A percentile compares a stretch with the other conserved stretches of the same genome.
phyloP scores from a whole-genome alignment of 352 stramenopile genomes.

The Phytopythium cucurbitacearum region DNA sequence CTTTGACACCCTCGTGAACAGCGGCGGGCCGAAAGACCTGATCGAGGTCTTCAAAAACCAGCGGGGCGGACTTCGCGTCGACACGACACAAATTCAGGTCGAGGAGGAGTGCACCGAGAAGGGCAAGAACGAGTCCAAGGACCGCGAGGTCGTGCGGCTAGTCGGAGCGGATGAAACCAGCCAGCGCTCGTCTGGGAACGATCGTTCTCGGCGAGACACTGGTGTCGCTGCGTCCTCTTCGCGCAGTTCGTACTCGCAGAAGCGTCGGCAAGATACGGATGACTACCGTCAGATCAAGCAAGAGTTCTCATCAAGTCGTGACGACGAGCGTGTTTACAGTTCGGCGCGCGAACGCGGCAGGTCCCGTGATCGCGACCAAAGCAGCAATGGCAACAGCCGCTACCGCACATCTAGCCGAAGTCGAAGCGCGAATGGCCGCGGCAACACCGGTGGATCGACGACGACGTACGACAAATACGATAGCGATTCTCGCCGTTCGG shows the following conservation, averaged over 20 bases:
- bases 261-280: conserved; percentile 12
- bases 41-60: conserved; percentile 54
- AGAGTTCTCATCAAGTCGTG: conserved; percentile 13
- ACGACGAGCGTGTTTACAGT: conserved; percentile 8
- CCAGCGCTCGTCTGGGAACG: conserved; percentile 3
- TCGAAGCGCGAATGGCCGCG: too few species aligned
- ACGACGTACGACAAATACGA: too few species aligned
- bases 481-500: too few species aligned
- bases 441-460: too few species aligned
- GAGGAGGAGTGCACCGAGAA: conserved; percentile 68
- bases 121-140: conserved; percentile 56
- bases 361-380: conserved; percentile 6
- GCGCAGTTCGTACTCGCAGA: conserved; percentile 4
- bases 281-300: conserved; percentile 27
- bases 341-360: conserved; percentile 1
- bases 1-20: conserved; percentile 51
- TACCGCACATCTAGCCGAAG: conserved; percentile 2
- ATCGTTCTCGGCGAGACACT: conserved; percentile 9
- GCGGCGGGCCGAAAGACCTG: conserved; percentile 19
- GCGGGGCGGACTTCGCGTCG: conserved; percentile 56
- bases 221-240: conserved; percentile 1
- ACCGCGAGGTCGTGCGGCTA: conserved; percentile 30
- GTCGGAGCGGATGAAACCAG: conserved; percentile 15
- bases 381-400: conserved; percentile 12
- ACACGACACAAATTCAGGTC: conserved; percentile 47